Evolutionary conservation across 1,139 yeast species (phyloP), one percentile per base, ranked within the genome.

Genomic region (Kluyveromyces marxianus): DNA sequence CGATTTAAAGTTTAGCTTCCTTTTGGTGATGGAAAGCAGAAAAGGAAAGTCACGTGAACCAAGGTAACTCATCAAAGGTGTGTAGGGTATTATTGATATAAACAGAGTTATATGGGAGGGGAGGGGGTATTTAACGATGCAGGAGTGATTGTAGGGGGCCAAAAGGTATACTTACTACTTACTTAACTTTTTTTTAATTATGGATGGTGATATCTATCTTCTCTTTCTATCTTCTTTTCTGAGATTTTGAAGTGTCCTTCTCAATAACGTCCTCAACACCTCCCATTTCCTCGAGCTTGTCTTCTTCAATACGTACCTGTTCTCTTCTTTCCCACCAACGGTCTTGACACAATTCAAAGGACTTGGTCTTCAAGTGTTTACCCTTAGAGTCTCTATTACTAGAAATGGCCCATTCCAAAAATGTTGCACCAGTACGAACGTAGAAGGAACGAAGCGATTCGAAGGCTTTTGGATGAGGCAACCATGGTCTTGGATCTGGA

Each of bases 261-360:
- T 89, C 96, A n/a, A 92, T 70, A 37, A 90, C 82, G 51, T 87
- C 95, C 26, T 87, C 95, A 50, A 89, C 92, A 48, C 96, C 97
- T 45, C 96, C 95, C 65, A 85, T 62, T 55, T 88, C 96, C 66
- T 90, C 97, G 61, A 87, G 69, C 59, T 79, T 79, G 57, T 90
- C 97, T 67, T 92, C 98, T 41, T 88, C 86, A 36, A 80, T 75
- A 60, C 95, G 81, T 26, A 90, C 82, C 57, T 83, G 94, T 60
- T 92, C 97, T 69, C 97, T 81, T 70, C 97, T 83, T 63, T 92
- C 97, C 97, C 97, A 92, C 94, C 96, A 92, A 69, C 97, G 78
- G 53, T 83, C 94, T 67, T 90, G 96, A 64, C 95, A 84, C 50
- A 90, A 68, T 55, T 89, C 97, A 63, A 92, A 92, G 0, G 97